A percentile compares a stretch with the other conserved stretches of the same genome.
Evolutionary conservation across 768 basidiomycete species (phyloP).

Genomic region (Glaciozyma martinii): DNA sequence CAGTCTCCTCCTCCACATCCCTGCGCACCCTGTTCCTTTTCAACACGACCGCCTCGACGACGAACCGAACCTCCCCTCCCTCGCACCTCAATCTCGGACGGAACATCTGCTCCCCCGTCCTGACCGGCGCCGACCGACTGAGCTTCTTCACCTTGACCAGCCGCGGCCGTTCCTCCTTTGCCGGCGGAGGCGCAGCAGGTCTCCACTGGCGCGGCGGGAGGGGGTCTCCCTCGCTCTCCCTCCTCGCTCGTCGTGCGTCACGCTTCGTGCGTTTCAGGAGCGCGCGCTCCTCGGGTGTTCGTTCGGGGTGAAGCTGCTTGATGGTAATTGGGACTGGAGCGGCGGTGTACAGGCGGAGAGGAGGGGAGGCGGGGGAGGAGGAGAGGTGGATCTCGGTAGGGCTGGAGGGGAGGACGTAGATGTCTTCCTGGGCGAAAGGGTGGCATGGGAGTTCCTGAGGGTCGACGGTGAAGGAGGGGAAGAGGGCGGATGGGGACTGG

Average conservation of each 20-base stretch:
- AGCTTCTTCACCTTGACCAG: neutral
- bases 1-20: neutral
- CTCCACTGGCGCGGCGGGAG: neutral
- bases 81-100: neutral
- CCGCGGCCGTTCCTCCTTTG: neutral
- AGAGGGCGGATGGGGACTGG: neutral
- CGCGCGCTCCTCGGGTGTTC: constrained; percentile 14
- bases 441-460: neutral
- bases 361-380: neutral
- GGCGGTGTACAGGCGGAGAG: neutral
- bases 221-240: neutral
- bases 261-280: constrained; percentile 24
- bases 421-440: neutral
- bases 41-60: constrained; percentile 10
- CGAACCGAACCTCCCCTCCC: constrained; percentile 11
- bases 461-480: constrained; percentile 12
- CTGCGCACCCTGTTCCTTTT: neutral
- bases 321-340: neutral
- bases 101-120: neutral
- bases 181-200: neutral
- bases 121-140: neutral
- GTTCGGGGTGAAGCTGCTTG: constrained; percentile 12
- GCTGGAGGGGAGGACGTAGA: neutral
- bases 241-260: constrained; percentile 7
- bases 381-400: neutral